Conservation (phyloP, 176 grass and related monocot genomes). For the Poa pratensis region DNA sequence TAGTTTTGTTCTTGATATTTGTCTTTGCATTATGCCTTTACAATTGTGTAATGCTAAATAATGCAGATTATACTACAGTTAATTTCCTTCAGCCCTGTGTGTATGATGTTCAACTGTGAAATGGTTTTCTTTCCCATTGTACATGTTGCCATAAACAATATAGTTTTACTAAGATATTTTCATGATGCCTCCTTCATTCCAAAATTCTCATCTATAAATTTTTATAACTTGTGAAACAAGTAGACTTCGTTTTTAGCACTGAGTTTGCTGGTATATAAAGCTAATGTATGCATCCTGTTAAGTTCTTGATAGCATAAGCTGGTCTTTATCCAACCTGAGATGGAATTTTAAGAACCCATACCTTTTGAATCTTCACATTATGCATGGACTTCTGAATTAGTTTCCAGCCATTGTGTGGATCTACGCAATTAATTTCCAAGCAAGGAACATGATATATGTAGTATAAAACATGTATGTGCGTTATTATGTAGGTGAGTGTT, state of each 20-base stretch:
- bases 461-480: background rate
- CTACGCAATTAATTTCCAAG: background rate
- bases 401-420: background rate
- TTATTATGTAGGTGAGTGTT: background rate
- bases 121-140: background rate
- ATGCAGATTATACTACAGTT: conserved; percentile 32
- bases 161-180: background rate
- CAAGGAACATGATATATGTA: background rate
- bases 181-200: background rate
- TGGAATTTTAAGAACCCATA: background rate
- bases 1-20: conserved; percentile 11
- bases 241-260: background rate
- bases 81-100: background rate
- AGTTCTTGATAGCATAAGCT: background rate
- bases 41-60: background rate
- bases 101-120: background rate
- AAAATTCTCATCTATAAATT: background rate
- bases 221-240: background rate
- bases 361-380: background rate
- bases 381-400: background rate
- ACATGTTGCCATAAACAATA: background rate
- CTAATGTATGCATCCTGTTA: background rate
- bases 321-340: background rate
- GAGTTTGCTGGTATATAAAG: background rate
- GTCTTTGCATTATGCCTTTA: background rate